Conservation (phyloP, 2,329 filamentous ascomycete genomes). For the Trichoderma koningii region DNA sequence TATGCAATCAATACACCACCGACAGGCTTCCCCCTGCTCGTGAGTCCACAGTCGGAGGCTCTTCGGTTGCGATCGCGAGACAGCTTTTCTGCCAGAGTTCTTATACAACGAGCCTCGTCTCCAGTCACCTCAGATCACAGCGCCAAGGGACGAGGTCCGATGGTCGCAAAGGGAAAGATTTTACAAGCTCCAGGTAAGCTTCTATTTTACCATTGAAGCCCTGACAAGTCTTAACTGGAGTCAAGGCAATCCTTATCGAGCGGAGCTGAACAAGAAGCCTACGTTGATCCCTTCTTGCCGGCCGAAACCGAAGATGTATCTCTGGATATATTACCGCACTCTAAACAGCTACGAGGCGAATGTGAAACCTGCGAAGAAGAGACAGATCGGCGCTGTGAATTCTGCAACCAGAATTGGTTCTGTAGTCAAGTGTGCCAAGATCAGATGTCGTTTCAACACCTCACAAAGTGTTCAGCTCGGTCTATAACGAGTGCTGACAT, state of each 20-base stretch:
- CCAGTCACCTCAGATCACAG: neutral
- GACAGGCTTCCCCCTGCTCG: neutral
- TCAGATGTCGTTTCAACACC: neutral
- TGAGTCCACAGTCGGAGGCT: slow-evolving; percentile 1
- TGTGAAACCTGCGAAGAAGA: neutral
- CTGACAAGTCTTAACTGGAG: neutral
- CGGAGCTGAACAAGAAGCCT: neutral
- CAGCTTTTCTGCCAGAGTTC: neutral
- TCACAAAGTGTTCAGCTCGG: slow-evolving; percentile 4
- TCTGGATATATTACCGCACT: neutral
- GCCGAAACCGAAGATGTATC: neutral
- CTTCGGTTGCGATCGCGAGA: neutral
- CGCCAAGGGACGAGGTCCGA: neutral
- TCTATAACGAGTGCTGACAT: slow-evolving; percentile 6
- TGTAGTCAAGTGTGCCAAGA: neutral
- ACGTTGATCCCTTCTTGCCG: neutral
- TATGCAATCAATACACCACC: neutral
- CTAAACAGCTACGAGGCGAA: neutral
- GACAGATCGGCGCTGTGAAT: neutral
- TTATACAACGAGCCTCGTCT: neutral
- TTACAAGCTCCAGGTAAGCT: neutral
- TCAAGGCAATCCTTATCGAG: neutral
- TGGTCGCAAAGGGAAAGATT: neutral
- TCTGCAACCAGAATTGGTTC: slow-evolving; percentile 2
- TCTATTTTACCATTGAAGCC: neutral